Evolutionary conservation across 2,329 filamentous ascomycete species (phyloP).

Genomic region (Boeremia lycopersici): DNA sequence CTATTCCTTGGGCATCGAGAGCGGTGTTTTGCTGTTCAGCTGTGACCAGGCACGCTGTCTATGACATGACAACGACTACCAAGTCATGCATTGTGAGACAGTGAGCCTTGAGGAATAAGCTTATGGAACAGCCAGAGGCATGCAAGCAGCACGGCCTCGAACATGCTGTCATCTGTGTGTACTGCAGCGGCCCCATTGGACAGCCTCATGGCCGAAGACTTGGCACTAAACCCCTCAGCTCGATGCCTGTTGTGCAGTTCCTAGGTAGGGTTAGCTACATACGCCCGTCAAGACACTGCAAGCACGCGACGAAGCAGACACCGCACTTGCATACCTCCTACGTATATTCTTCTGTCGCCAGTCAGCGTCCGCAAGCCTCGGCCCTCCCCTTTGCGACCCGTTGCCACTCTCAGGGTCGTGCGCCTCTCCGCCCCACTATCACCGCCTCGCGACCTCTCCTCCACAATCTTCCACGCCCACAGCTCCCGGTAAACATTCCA

Average conservation of each 20-base stretch:
- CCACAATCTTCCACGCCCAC: slow-evolving; percentile 32
- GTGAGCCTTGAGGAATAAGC: neutral
- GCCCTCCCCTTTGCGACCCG: slow-evolving; percentile 34
- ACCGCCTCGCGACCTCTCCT: slow-evolving; percentile 35
- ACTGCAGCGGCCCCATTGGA: slow-evolving; percentile 5
- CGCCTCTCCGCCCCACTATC: slow-evolving; percentile 40
- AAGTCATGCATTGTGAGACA: neutral
- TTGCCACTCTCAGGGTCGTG: slow-evolving; percentile 37
- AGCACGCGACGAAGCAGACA: slow-evolving; percentile 41
- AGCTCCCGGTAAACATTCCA: slow-evolving; percentile 24
- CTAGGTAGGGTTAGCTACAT: slow-evolving; percentile 24
- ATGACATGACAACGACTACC: no score
- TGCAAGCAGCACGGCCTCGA: slow-evolving; percentile 9
- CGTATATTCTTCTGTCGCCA: slow-evolving; percentile 8
- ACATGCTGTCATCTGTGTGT: slow-evolving; percentile 13
- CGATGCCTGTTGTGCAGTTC: slow-evolving; percentile 14
- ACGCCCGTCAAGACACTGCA: slow-evolving; percentile 27
- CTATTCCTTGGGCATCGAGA: no score
- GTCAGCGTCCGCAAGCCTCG: slow-evolving; percentile 35
- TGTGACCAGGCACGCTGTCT: no score
- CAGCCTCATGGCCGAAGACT: slow-evolving; percentile 7
- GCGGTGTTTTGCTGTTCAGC: no score
- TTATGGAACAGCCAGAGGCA: neutral
- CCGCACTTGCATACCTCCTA: slow-evolving; percentile 6
- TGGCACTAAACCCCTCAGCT: slow-evolving; percentile 18